These are phyloP conservation scores for Pythium scleroteichum DNA, from an alignment of 352 stramenopile genomes.

Conservation along the genomic window DNA sequence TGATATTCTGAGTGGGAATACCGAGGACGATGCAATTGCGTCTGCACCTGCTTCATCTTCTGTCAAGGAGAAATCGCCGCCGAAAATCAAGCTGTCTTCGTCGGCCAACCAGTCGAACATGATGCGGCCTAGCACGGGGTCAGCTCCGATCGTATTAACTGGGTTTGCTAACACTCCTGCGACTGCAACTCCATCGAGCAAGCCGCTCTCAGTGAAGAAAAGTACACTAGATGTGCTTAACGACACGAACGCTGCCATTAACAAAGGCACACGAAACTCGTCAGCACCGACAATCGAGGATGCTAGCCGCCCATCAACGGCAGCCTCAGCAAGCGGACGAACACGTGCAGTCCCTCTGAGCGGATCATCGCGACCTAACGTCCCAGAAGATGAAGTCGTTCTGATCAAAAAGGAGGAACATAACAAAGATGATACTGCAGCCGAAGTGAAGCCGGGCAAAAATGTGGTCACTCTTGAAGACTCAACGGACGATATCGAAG, in stretches of 20 bases:
- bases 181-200: not conserved
- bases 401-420: conserved; percentile 63
- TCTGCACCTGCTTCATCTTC: conserved; percentile 19
- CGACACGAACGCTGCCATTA: conserved; percentile 50
- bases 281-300: conserved; percentile 1
- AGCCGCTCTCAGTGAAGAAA: conserved; percentile 38
- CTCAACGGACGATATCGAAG: conserved; percentile 76
- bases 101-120: conserved; percentile 2
- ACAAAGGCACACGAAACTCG: conserved; percentile 15
- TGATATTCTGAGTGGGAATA: conserved; percentile 38
- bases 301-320: conserved; percentile 20
- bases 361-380: conserved; percentile 45
- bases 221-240: conserved; percentile 76
- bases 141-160: conserved; percentile 1
- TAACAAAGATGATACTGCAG: conserved; percentile 30
- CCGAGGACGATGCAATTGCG: conserved; percentile 27
- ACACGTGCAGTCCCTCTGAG: conserved; percentile 61
- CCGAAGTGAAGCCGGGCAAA: conserved; percentile 27
- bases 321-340: conserved; percentile 25
- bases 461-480: conserved; percentile 45
- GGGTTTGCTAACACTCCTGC: conserved; percentile 2
- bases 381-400: conserved; percentile 70
- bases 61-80: conserved; percentile 34
- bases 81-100: conserved; percentile 24
- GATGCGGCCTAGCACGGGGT: conserved; percentile 11